Percentiles rank a stretch among this genome's conserved stretches.
Conservation (phyloP, 73 alveolate species). For the Paramecium tetraurelia region DNA sequence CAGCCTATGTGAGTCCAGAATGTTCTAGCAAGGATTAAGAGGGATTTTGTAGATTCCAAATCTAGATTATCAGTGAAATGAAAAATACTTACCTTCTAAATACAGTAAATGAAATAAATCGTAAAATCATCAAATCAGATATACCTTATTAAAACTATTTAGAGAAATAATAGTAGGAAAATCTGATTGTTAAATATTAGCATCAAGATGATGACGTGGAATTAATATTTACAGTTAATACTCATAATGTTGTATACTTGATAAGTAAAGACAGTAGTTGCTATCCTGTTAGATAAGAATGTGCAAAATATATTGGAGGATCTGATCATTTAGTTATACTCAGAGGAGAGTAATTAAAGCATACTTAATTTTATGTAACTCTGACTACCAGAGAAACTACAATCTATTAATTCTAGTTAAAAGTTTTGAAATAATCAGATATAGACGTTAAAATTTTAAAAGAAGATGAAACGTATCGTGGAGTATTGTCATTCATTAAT, state of each 20-base stretch:
- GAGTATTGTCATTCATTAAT: neutral
- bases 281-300: neutral
- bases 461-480: conserved; percentile 11
- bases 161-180: neutral
- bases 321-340: neutral
- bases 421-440: neutral
- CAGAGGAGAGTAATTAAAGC: conserved; percentile 23
- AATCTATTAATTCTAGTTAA: neutral
- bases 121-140: neutral
- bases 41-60: neutral
- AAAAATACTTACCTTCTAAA: neutral
- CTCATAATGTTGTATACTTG: conserved; percentile 5
- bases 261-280: conserved; percentile 10
- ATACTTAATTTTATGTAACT: conserved; percentile 31
- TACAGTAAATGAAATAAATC: neutral
- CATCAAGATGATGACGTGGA: neutral
- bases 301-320: neutral
- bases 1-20: neutral
- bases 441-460: neutral
- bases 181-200: conserved; percentile 17
- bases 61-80: neutral
- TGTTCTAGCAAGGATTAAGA: neutral
- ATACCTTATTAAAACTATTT: neutral
- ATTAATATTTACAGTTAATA: neutral
- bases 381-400: neutral